These are phyloP conservation scores for Malus hybrid DNA, from an alignment of 331 rosid genomes.

Conservation along the genomic window DNA sequence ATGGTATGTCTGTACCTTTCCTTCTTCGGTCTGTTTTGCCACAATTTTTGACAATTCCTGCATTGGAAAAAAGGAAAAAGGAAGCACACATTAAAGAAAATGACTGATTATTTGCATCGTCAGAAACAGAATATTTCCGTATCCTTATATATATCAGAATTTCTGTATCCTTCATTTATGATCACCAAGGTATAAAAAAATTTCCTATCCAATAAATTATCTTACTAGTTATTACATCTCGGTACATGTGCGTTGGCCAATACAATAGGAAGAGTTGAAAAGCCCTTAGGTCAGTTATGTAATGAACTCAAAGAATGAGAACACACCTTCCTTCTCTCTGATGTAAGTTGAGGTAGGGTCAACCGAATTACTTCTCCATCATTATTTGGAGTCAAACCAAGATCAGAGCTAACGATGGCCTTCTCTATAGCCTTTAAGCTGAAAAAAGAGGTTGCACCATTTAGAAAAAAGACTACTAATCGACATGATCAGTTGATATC, in stretches of 20 bases:
- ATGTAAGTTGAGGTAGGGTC: slow-evolving; percentile 77
- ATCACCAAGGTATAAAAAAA: not conserved
- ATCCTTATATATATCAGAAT: not conserved
- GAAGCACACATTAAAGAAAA: not conserved
- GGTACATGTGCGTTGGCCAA: not conserved
- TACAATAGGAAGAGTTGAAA: not conserved
- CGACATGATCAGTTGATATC: not conserved
- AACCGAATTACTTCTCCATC: slow-evolving; percentile 83
- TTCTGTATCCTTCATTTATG: not conserved
- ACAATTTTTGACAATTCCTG: slow-evolving; percentile 84
- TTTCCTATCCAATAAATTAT: not conserved
- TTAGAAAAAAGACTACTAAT: not conserved
- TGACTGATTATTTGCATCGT: not conserved
- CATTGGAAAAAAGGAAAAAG: not conserved
- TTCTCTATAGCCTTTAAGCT: slow-evolving; percentile 95
- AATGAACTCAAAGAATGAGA: not conserved
- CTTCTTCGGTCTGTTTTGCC: slow-evolving; percentile 90
- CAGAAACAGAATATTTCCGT: not conserved
- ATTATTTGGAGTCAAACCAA: slow-evolving; percentile 92
- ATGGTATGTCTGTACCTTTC: slow-evolving; percentile 53
- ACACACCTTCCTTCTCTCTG: slow-evolving; percentile 90
- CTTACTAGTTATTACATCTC: not conserved
- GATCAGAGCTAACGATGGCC: slow-evolving; percentile 81
- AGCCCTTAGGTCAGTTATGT: not conserved
- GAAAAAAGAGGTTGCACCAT: not conserved